Percentiles rank a stretch among this genome's conserved stretches.
phyloP scores from a whole-genome alignment of 2,329 filamentous ascomycete species.

The Cladosporium colombiae region DNA sequence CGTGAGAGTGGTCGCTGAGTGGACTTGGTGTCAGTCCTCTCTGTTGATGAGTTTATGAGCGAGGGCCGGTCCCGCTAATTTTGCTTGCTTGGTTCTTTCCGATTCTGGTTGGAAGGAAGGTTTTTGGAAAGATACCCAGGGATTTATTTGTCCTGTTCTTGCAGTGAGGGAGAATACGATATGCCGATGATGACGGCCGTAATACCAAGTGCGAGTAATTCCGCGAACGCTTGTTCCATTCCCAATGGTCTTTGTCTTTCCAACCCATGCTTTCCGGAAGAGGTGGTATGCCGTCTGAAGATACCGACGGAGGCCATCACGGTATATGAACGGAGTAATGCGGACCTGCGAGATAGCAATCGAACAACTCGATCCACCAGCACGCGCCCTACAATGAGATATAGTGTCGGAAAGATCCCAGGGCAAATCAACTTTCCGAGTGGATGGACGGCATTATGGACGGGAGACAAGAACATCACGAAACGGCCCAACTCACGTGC shows the following conservation, averaged over 20 bases:
- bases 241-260: background rate
- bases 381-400: background rate
- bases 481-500: background rate
- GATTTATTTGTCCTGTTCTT: background rate
- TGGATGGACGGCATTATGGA: background rate
- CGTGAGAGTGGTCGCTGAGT: constrained; percentile 7
- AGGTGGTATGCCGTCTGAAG: background rate
- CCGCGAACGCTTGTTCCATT: background rate
- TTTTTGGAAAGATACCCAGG: background rate
- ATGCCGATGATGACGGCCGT: background rate
- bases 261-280: background rate
- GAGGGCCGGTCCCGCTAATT: constrained; percentile 9
- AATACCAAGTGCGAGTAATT: background rate
- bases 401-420: background rate
- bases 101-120: background rate
- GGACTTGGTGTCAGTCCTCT: background rate
- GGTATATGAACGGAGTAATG: background rate
- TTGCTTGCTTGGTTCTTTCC: background rate
- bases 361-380: background rate
- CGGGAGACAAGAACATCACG: background rate
- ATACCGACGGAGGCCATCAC: background rate
- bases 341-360: background rate
- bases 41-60: background rate
- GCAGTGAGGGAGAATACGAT: background rate
- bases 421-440: background rate